Conservation (phyloP, 2,329 filamentous ascomycete species). For the Falciphora oryzae region DNA sequence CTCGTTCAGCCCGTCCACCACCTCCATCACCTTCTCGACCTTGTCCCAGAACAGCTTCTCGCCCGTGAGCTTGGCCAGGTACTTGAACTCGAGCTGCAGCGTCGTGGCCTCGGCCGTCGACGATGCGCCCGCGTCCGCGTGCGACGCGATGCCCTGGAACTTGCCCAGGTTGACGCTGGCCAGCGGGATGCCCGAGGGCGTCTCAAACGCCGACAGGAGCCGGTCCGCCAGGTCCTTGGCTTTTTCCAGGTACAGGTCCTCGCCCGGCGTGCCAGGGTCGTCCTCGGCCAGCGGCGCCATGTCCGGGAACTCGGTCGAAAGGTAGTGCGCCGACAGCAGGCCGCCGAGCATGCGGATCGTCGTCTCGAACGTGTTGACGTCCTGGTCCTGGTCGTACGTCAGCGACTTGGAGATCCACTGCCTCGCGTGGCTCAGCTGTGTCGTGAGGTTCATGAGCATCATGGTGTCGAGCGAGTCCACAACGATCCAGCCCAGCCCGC, state of each 20-base stretch:
- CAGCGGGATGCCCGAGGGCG: slow-evolving; percentile 77
- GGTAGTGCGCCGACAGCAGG: slow-evolving; percentile 85
- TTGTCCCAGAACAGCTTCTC: slow-evolving; percentile 90
- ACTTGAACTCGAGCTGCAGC: slow-evolving; percentile 94
- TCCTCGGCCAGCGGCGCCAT: slow-evolving; percentile 69
- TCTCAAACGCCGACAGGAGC: slow-evolving; percentile 81
- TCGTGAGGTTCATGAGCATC: slow-evolving; percentile 97
- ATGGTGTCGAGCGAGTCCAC: slow-evolving; percentile 93
- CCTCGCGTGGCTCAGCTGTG: slow-evolving; percentile 73
- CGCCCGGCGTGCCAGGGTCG: slow-evolving; percentile 65
- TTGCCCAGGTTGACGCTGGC: slow-evolving; percentile 85
- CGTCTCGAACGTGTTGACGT: slow-evolving; percentile 96
- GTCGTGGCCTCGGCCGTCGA: slow-evolving; percentile 92
- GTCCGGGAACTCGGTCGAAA: slow-evolving; percentile 78
- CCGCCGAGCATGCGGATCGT: slow-evolving; percentile 97
- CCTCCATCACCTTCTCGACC: slow-evolving; percentile 84
- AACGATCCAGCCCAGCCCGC: slow-evolving; percentile 96
- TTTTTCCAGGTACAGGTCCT: slow-evolving; percentile 94
- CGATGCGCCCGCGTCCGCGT: slow-evolving; percentile 79
- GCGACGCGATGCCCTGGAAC: slow-evolving; percentile 69
- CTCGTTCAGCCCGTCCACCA: slow-evolving; percentile 81
- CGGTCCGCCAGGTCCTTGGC: slow-evolving; percentile 88
- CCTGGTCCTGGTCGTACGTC: slow-evolving; percentile 85
- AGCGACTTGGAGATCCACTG: slow-evolving; percentile 81
- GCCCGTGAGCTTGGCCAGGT: slow-evolving; percentile 88